Base-by-base conservation (phyloP, 225 moss, liverwort and hornwort genomes). In the Polytrichum commune region DNA sequence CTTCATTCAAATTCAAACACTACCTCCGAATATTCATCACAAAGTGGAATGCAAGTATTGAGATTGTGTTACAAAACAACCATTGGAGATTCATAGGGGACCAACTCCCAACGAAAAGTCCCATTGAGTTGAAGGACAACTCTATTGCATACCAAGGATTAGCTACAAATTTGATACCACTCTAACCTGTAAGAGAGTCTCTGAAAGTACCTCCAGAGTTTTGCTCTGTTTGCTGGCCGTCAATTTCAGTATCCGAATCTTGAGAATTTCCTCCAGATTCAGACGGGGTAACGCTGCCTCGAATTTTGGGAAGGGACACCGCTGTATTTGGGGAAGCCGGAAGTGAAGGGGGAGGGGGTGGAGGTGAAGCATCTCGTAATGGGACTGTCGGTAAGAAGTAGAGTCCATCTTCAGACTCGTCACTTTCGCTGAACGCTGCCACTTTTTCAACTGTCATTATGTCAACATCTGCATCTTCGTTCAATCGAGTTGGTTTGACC, bases 361-460 rank as follows among this genome's bases (percentile, higher is more conserved):
- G 85, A 55, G 88, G 88, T 28, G 89, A 89, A 70, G 84, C 91
- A 84, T 97, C 97, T 54, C 86, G 86, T 78, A 95, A 75, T 56
- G 97, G 97, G 19, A 90, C 73, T 6, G 97, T 98, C 6, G 94
- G 94, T 63, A 98, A 81, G 68, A 95, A 98, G 80, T 95, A 98
- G 25, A 98, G 88, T 30, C 97, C 97, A 70, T 95, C 94, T 69
- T 95, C 76, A 33, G 94, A 98, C 68, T 95, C 92, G 69, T 98
- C 97, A 72, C 88, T 92, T 20, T 98, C 97, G 67, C 97, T 98
- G 72, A 95, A 98, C 55, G 93, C 97, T 19, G 92, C 93, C 70
- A 98, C 90, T 80, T 93, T 98, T 71, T 95, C 97, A 6, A 79
- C 84, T 32, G 97, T 98, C 79, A 93, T 81, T 29, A 98, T 95